A percentile compares a stretch with the other conserved stretches of the same genome.
phyloP scores from a whole-genome alignment of 768 basidiomycete genomes.

The Lactarius trivialis region DNA sequence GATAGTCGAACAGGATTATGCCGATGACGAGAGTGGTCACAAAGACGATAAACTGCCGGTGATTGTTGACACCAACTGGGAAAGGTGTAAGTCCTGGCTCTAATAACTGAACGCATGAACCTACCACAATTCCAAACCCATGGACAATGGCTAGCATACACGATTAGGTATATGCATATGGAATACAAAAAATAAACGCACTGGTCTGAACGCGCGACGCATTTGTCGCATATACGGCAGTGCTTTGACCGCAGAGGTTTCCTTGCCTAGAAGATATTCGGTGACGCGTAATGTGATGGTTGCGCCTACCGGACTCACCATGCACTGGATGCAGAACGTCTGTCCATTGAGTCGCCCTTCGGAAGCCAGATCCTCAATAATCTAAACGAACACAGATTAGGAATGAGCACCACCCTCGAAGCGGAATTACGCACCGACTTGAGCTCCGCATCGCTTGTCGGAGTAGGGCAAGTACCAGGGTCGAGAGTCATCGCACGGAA shows the following conservation, averaged over 20 bases:
- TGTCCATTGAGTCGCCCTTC: slow-evolving; percentile 89
- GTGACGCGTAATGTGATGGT: background rate
- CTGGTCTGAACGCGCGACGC: slow-evolving; percentile 91
- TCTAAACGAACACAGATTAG: slow-evolving; percentile 35
- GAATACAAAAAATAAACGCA: slow-evolving; percentile 35
- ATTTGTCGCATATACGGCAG: slow-evolving; percentile 86
- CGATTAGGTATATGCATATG: slow-evolving; percentile 9
- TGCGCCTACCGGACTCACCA: slow-evolving; percentile 44
- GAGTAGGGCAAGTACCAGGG: slow-evolving; percentile 80
- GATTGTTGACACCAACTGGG: slow-evolving; percentile 85
- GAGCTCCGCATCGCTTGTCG: slow-evolving; percentile 75
- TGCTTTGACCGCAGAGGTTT: slow-evolving; percentile 94
- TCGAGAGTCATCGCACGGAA: slow-evolving; percentile 86
- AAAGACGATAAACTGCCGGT: slow-evolving; percentile 94
- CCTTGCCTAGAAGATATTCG: slow-evolving; percentile 45
- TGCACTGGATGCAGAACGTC: slow-evolving; percentile 93
- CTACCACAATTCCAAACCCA: slow-evolving; percentile 99
- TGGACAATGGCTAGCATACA: slow-evolving; percentile 73
- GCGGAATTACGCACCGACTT: slow-evolving; percentile 61
- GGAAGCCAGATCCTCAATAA: slow-evolving; percentile 86
- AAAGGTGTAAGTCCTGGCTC: slow-evolving; percentile 5
- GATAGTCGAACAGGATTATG: slow-evolving; percentile 73
- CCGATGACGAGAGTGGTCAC: slow-evolving; percentile 79
- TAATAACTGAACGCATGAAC: slow-evolving; percentile 27
- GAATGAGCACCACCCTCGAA: background rate